Conservation (phyloP, 2,329 filamentous ascomycete genomes). For the Alternaria sp. region DNA sequence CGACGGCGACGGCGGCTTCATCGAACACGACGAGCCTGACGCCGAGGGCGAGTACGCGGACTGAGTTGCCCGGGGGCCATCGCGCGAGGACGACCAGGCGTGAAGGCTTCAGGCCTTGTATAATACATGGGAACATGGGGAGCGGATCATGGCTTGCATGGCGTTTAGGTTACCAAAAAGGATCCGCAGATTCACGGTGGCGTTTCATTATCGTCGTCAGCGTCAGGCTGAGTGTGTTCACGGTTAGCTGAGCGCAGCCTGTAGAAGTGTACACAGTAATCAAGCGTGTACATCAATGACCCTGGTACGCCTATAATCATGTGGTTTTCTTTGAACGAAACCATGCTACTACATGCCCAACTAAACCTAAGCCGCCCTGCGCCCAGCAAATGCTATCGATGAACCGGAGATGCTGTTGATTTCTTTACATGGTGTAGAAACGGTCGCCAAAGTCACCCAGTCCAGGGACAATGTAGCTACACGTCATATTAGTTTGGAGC, state of each 20-base stretch:
- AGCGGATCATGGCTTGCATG: constrained; percentile 22
- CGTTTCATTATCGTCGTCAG: constrained; percentile 1
- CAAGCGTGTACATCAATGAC: neutral
- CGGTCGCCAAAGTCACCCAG: constrained; percentile 95
- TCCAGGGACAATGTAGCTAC: constrained; percentile 91
- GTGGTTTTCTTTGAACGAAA: neutral
- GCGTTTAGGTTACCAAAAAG: constrained; percentile 33
- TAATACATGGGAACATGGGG: constrained; percentile 14
- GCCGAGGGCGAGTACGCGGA: constrained; percentile 47
- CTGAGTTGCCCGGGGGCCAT: constrained; percentile 6
- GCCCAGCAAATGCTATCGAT: constrained; percentile 13
- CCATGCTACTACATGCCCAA: constrained; percentile 13
- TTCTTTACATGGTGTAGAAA: constrained; percentile 82
- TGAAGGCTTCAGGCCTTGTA: constrained; percentile 14
- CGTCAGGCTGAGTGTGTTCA: constrained; percentile 1
- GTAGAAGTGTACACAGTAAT: neutral
- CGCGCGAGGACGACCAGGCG: neutral
- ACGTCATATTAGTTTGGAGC: neutral
- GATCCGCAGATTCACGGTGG: constrained; percentile 16
- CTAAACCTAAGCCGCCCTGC: constrained; percentile 7
- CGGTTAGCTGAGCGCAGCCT: neutral
- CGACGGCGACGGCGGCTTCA: constrained; percentile 46
- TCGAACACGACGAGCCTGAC: constrained; percentile 48
- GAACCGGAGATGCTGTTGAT: neutral
- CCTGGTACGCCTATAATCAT: neutral